Conservation (phyloP, 805 yeast species). For the Nakazawaea ishiwadae region DNA sequence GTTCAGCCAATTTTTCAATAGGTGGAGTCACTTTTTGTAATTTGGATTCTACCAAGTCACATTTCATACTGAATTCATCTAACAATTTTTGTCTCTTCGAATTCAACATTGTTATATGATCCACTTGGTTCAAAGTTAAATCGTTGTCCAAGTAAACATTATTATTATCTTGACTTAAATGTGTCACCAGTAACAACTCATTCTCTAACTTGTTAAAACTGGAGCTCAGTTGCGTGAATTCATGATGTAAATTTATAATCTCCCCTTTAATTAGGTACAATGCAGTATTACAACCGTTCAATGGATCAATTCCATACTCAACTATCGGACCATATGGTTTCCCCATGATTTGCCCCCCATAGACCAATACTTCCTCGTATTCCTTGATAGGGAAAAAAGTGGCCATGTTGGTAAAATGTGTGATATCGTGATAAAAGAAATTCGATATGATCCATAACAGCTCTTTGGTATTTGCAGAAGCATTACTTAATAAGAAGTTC, state of each 20-base stretch:
- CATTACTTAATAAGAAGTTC: not conserved
- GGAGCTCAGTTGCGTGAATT: too few relatives aligned
- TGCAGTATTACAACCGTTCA: slow-evolving; percentile 37
- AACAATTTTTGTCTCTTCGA: not conserved
- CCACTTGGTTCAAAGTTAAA: not conserved
- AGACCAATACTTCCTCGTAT: slow-evolving; percentile 29
- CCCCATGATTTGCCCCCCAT: slow-evolving; percentile 20
- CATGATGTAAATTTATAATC: slow-evolving; percentile 29
- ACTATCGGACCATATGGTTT: slow-evolving; percentile 1
- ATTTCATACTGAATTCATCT: slow-evolving; percentile 7
- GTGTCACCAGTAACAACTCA: too few relatives aligned
- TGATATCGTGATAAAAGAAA: slow-evolving; percentile 39
- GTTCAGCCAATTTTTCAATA: slow-evolving; percentile 1
- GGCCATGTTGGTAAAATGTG: slow-evolving; percentile 30
- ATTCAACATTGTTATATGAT: not conserved
- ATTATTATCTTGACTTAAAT: too few relatives aligned
- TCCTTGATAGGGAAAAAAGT: slow-evolving; percentile 30
- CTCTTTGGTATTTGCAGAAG: slow-evolving; percentile 26
- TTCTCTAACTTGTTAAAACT: too few relatives aligned
- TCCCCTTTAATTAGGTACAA: slow-evolving; percentile 36
- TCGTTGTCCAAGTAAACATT: too few relatives aligned
- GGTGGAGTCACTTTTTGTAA: slow-evolving; percentile 22
- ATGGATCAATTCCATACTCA: slow-evolving; percentile 38
- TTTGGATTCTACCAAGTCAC: slow-evolving; percentile 19
- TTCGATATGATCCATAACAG: slow-evolving; percentile 36